Evolutionary conservation across 2,329 filamentous ascomycete species (phyloP).

Genomic region (Colletotrichum sp.): DNA sequence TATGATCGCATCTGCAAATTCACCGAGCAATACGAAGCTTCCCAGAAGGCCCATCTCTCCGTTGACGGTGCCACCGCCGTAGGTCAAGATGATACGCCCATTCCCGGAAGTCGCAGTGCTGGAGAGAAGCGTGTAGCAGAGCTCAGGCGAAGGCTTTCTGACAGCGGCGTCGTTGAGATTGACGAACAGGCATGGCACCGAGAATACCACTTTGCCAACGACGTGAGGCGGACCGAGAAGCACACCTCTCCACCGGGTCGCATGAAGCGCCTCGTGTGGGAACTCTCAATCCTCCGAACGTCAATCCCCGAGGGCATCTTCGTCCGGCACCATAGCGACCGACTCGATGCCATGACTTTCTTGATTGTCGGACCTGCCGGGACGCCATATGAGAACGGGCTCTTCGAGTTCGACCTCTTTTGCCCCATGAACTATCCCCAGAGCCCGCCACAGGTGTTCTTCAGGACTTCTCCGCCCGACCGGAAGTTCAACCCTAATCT

Average conservation of each 20-base stretch:
- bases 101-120: background rate
- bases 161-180: background rate
- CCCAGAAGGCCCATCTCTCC: background rate
- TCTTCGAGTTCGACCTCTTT: constrained; percentile 61
- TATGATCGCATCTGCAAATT: background rate
- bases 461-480: constrained; percentile 46
- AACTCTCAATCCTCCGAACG: constrained; percentile 48
- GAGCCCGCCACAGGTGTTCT: constrained; percentile 40
- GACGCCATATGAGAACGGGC: constrained; percentile 58
- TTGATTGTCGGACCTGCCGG: constrained; percentile 53
- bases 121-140: background rate
- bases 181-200: background rate
- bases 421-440: constrained; percentile 46
- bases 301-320: constrained; percentile 57
- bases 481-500: constrained; percentile 52
- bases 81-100: background rate
- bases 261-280: constrained; percentile 52
- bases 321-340: constrained; percentile 47
- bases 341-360: constrained; percentile 55
- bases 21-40: background rate
- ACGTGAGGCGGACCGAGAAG: background rate
- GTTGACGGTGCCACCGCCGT: no score
- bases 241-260: constrained; percentile 26
- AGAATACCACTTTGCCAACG: background rate
- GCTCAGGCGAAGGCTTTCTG: background rate